phyloP scores from a whole-genome alignment of 768 basidiomycete species.

The Kwoniella europaea region DNA sequence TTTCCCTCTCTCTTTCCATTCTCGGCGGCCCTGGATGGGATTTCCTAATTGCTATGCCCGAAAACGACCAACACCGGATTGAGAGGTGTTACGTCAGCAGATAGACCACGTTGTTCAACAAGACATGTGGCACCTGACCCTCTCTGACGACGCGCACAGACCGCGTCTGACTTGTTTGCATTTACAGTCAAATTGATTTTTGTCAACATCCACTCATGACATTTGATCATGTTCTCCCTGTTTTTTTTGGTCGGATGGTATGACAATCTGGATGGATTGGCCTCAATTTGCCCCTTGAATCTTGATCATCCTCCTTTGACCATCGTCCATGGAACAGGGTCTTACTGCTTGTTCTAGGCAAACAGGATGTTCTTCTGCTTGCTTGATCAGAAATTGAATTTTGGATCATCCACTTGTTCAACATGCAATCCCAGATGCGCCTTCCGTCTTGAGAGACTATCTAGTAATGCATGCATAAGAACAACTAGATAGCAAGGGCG shows the following conservation, averaged over 20 bases:
- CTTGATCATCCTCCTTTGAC: neutral
- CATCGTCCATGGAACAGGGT: neutral
- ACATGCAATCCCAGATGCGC: neutral
- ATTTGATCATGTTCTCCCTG: too few relatives aligned
- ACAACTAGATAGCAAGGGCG: too few relatives aligned
- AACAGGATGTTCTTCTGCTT: too few relatives aligned
- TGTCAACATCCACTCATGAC: neutral
- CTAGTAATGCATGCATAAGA: too few relatives aligned
- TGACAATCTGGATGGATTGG: too few relatives aligned
- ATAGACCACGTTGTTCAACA: neutral
- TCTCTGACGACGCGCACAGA: conserved; percentile 6
- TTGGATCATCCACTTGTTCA: too few relatives aligned
- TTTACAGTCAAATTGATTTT: neutral
- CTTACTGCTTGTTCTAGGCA: neutral
- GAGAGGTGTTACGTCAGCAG: neutral
- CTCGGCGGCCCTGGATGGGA: neutral
- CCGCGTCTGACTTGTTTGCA: conserved; percentile 18
- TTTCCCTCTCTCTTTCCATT: neutral
- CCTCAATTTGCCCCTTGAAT: too few relatives aligned
- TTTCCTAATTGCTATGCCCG: neutral
- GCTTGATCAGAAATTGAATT: too few relatives aligned
- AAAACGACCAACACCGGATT: neutral
- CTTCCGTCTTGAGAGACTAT: too few relatives aligned
- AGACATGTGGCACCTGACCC: neutral
- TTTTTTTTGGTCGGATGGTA: too few relatives aligned